Evolutionary conservation across 2,329 filamentous ascomycete species (phyloP).

Genomic region (Exophiala dermatitidis): DNA sequence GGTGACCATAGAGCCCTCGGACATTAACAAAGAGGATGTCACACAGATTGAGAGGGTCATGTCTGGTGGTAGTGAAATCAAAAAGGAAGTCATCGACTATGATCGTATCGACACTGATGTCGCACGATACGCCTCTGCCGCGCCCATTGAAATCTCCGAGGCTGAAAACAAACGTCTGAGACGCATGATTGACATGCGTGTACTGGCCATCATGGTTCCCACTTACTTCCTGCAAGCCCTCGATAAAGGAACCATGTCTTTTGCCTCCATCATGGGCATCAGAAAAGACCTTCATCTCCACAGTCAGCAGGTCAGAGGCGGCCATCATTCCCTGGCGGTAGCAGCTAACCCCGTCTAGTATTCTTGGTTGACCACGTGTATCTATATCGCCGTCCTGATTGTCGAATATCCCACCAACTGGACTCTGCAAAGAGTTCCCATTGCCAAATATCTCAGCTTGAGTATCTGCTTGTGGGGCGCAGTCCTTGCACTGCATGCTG

Average conservation of each 20-base stretch:
- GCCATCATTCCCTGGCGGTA: conserved; percentile 9
- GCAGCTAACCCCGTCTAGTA: conserved; percentile 41
- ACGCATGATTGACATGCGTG: conserved; percentile 58
- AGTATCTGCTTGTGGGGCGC: conserved; percentile 60
- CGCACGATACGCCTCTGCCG: conserved; percentile 58
- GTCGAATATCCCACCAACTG: conserved; percentile 68
- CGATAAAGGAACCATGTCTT: conserved; percentile 39
- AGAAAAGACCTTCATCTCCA: conserved; percentile 44
- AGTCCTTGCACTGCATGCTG: conserved; percentile 55
- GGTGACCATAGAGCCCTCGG: neutral
- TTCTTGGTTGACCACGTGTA: conserved; percentile 65
- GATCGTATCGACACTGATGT: conserved; percentile 61
- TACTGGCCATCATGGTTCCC: conserved; percentile 62
- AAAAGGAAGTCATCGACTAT: conserved; percentile 51
- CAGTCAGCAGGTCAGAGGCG: conserved; percentile 31
- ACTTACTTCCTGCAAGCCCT: conserved; percentile 62
- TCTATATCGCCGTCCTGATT: conserved; percentile 63
- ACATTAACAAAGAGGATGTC: conserved; percentile 29
- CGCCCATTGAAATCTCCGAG: conserved; percentile 50
- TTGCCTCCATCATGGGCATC: conserved; percentile 37
- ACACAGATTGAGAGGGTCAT: conserved; percentile 45
- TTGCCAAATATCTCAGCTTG: conserved; percentile 59
- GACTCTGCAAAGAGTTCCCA: conserved; percentile 56
- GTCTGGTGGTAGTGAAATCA: conserved; percentile 39
- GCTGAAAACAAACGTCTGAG: conserved; percentile 57